Evolutionary conservation across 345 rosid genomes (phyloP).

Genomic region (Moricandia moricandioides): DNA sequence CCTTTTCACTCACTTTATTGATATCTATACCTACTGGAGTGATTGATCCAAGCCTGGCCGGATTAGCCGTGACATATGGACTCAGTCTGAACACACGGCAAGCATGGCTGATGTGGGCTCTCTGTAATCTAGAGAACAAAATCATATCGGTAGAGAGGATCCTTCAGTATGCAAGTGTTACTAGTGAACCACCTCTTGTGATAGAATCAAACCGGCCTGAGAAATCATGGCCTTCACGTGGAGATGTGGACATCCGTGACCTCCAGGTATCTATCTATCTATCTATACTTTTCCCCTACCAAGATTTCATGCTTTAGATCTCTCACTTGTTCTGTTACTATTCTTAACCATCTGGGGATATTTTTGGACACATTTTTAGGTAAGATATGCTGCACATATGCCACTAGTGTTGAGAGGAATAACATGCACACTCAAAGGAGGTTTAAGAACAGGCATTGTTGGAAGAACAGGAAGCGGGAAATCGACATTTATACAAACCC

Average conservation of each 20-base stretch:
- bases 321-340: not conserved
- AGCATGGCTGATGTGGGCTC: conserved; percentile 66
- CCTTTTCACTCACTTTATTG: conserved; percentile 61
- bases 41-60: conserved; percentile 82
- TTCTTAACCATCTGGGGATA: not conserved
- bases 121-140: conserved; percentile 68
- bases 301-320: not conserved
- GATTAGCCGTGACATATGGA: conserved; percentile 83
- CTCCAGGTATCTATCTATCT: conserved; percentile 52
- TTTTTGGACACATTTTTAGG: conserved; percentile 40
- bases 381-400: conserved; percentile 73
- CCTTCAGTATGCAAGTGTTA: conserved; percentile 64
- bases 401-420: conserved; percentile 80
- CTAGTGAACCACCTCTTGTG: conserved; percentile 75
- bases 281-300: not conserved
- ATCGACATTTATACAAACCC: conserved; percentile 81
- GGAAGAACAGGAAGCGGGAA: conserved; percentile 95
- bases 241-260: conserved; percentile 52
- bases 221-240: conserved; percentile 62
- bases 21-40: conserved; percentile 59
- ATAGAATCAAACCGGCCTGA: conserved; percentile 53
- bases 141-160: conserved; percentile 90
- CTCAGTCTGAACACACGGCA: conserved; percentile 67
- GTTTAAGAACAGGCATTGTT: conserved; percentile 77
- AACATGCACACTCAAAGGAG: conserved; percentile 73